A percentile compares a stretch with the other conserved stretches of the same genome.
Evolutionary conservation across 23 red algal species (phyloP).

Genomic region (Agarophyton chilense): DNA sequence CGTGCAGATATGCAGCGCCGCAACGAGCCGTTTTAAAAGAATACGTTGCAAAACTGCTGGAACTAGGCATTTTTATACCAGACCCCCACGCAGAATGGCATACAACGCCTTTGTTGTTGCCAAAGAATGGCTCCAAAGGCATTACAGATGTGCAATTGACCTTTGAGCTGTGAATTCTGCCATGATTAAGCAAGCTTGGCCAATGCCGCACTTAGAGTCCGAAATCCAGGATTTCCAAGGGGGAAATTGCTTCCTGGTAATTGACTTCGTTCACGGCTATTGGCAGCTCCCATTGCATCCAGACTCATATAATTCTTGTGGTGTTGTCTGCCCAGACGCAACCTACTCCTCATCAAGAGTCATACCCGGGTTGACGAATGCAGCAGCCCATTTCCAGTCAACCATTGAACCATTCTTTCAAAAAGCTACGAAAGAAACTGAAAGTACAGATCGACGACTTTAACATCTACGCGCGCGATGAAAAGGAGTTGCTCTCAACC

Average conservation of each 20-base stretch:
- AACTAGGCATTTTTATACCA: background rate
- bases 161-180: background rate
- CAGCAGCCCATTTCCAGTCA: conserved; percentile 19
- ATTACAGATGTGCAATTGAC: conserved; percentile 26
- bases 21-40: conserved; percentile 12
- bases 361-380: conserved; percentile 30
- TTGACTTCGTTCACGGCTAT: conserved; percentile 39
- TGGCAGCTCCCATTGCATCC: conserved; percentile 36
- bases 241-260: background rate
- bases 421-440: background rate
- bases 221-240: conserved; percentile 32
- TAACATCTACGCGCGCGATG: background rate
- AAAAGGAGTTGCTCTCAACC: background rate
- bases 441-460: conserved; percentile 64
- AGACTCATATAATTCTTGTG: conserved; percentile 17
- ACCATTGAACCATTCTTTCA: conserved; percentile 8
- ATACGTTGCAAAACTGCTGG: background rate
- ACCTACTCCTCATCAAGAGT: background rate
- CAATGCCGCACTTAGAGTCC: conserved; percentile 54
- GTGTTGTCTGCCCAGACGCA: conserved; percentile 9
- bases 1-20: background rate
- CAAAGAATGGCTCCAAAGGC: conserved; percentile 6
- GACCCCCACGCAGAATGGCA: conserved; percentile 17
- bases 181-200: conserved; percentile 14
- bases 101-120: conserved; percentile 4